Base-by-base conservation (phyloP, 495 filamentous ascomycete species). In the Penicillium flavigenum region DNA sequence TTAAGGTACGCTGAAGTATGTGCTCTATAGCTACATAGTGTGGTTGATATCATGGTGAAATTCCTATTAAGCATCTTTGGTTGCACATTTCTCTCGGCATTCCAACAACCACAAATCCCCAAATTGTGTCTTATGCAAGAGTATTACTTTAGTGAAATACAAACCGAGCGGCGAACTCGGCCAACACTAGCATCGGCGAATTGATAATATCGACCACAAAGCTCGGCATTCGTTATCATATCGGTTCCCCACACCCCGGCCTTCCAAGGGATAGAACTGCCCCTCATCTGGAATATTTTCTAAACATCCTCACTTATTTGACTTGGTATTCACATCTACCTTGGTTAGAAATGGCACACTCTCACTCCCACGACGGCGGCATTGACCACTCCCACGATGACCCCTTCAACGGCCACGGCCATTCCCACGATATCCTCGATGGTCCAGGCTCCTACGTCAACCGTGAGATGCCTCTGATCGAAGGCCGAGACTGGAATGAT, bases 391-490 rank as follows among this genome's bases (percentile, higher is more conserved):
- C 83, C 42, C 86, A 89, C 68, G 84, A 83, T 49, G 83, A 82
- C 55, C 79, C 81, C 67, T 79, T 83, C 54, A 83, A 81, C 54
- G 91, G 94, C 65, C 94, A 98, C 71, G 93, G 94, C 63, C 94
- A 98, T 79, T 86, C 85, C 3, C 94, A 98, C 72, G 94, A 97
- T 76, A 91, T 97, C 69, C 88, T 96, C 68, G 89, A 93, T 69
- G 93, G 94, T 0, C 94, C 94, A 3, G 94, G 94, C 42, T 93
- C 89, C 54, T 98, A 87, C 73, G 71, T 91, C 8, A 87, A 86
- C 56, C 87, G 93, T n/a, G 94, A 98, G 78, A 90, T 93, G 87
- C 93, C 92, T 32, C 84, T 98, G 47, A 82, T 91, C 58, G 87
- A 96, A 59, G 91, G 90, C 24, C 81, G 94, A 43, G 80, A 92